phyloP scores from a whole-genome alignment of 2,329 filamentous ascomycete genomes.

The Fusarium sp. region DNA sequence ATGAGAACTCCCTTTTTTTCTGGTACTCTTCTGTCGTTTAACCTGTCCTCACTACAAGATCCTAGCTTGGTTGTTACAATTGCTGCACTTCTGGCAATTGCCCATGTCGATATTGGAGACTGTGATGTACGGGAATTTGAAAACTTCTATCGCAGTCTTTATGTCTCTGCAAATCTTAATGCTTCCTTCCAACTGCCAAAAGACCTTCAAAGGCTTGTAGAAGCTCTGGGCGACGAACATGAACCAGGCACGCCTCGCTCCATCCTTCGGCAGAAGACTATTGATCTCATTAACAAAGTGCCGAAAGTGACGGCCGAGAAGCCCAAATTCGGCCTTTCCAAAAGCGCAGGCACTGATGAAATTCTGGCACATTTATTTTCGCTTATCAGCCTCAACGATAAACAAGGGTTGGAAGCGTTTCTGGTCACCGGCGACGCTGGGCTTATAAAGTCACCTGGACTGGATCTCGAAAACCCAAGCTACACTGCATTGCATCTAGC shows the following conservation, averaged over 20 bases:
- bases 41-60: accelerated
- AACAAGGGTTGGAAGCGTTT: not conserved
- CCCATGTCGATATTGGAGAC: accelerated
- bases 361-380: too few relatives aligned
- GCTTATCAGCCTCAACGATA: not conserved
- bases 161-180: too few relatives aligned
- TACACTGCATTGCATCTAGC: not conserved
- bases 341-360: too few relatives aligned
- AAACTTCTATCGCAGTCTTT: accelerated
- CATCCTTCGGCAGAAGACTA: not conserved
- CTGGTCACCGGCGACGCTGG: not conserved
- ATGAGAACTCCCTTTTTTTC: not conserved
- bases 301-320: too few relatives aligned
- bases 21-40: not conserved
- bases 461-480: too few relatives aligned
- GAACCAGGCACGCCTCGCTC: too few relatives aligned
- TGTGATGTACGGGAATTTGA: not conserved
- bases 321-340: too few relatives aligned
- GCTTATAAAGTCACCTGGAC: not conserved
- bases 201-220: accelerated
- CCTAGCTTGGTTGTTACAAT: too few relatives aligned
- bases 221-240: not conserved
- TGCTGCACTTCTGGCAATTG: too few relatives aligned
- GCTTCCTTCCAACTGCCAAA: accelerated
- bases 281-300: accelerated